Base-by-base conservation (phyloP, 1,139 yeast genomes). In the Lodderomyces oxycetoniae region DNA sequence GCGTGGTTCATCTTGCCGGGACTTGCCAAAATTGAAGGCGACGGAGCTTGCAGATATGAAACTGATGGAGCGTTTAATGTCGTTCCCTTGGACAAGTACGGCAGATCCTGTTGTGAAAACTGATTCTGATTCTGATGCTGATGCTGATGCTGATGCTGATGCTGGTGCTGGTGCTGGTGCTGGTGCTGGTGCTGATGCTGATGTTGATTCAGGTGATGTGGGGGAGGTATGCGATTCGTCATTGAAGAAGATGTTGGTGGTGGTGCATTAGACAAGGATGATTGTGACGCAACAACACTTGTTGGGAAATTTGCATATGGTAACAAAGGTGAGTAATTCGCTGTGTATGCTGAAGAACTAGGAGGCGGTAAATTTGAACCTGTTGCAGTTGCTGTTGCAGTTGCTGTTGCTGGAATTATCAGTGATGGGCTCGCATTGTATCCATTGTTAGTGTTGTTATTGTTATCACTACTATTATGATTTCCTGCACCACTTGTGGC, bases 151-250 rank as follows among this genome's bases (percentile, higher is more conserved):
- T 13, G 30, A 10, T 16, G 30, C n/a, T n/a, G n/a, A n/a, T 8
- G 20, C n/a, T 13, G 5, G 17, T 13, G 30, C 11, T 4, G 30
- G 30, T 27, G 22, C 22, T 7, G 10, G 10, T 19, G 21, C 8
- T 15, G 31, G 9, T 17, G 24, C 9, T 28, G 31, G 4, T 28
- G 30, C 21, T 12, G 32, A 4, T 30, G 25, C 16, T 31, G 34
- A 10, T 25, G 34, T 19, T 31, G 34, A n/a, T 25, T 29, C 20
- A 14, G 32, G 7, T 13, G 27, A 12, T 15, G 32, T 21, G 12
- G 32, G 13, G 19, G 26, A 10, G 26, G 26, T 9, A 8, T 22
- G 4, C 27, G 15, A 8, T 12, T 30, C 16, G 28, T 24, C 17
- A 29, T 11, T 21, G 30, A 7, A 28, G 22, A 14, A 31, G 17